A percentile compares a stretch with the other conserved stretches of the same genome.
phyloP scores from a whole-genome alignment of 2,329 filamentous ascomycete genomes.

The Colletotrichum costaricense region DNA sequence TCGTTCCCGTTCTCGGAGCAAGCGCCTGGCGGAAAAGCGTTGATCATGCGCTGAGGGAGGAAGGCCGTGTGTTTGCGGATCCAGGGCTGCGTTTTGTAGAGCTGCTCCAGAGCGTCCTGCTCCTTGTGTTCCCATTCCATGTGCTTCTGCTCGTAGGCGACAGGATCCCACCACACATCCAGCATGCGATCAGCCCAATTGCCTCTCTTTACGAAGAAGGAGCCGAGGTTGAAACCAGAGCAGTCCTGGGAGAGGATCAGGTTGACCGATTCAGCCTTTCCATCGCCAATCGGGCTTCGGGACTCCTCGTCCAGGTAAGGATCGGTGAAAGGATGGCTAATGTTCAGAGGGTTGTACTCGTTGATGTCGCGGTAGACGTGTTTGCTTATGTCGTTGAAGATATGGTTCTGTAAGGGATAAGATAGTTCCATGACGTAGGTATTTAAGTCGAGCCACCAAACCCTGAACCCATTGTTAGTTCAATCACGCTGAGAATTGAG shows the following conservation, averaged over 20 bases:
- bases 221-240: conserved; percentile 94
- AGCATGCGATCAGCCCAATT: conserved; percentile 91
- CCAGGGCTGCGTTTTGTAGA: conserved; percentile 94
- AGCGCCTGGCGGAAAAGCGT: conserved; percentile 91
- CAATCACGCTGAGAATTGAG: neutral
- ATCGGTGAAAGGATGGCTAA: conserved; percentile 82
- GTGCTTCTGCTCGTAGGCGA: conserved; percentile 97
- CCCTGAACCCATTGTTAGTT: conserved; percentile 65
- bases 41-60: conserved; percentile 90
- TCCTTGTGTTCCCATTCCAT: conserved; percentile 99
- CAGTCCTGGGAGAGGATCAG: conserved; percentile 94
- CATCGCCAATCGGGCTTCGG: conserved; percentile 80
- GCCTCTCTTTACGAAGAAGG: conserved; percentile 89
- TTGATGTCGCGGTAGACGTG: conserved; percentile 96
- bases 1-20: conserved; percentile 84
- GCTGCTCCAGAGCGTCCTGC: conserved; percentile 92
- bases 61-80: conserved; percentile 90
- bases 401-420: conserved; percentile 88
- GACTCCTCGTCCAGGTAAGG: conserved; percentile 81
- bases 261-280: conserved; percentile 82
- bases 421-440: conserved; percentile 98
- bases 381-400: conserved; percentile 82
- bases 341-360: conserved; percentile 93
- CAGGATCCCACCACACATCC: conserved; percentile 98
- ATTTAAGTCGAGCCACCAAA: conserved; percentile 99